A percentile compares a stretch with the other conserved stretches of the same genome.
Conservation (phyloP, 495 filamentous ascomycete genomes). For the Aspergillus indologenus region DNA sequence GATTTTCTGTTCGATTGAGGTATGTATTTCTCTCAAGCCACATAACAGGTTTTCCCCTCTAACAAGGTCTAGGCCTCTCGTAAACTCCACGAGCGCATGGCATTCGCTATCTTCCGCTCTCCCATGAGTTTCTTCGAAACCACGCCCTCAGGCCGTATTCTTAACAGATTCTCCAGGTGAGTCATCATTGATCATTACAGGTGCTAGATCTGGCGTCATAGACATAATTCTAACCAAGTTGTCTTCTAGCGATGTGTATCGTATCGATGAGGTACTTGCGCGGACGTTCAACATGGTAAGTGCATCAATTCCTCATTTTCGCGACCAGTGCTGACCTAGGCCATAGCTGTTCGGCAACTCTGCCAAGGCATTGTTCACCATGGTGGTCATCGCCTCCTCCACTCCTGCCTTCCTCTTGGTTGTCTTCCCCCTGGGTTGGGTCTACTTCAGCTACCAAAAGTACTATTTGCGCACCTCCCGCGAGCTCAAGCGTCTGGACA, state of each 20-base stretch:
- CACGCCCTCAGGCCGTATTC: constrained; percentile 92
- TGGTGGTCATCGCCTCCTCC: constrained; percentile 76
- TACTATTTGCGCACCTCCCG: constrained; percentile 96
- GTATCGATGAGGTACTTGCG: constrained; percentile 91
- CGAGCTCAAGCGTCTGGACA: constrained; percentile 94
- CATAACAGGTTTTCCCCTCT: constrained; percentile 5
- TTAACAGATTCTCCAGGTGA: constrained; percentile 93
- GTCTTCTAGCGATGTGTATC: constrained; percentile 77
- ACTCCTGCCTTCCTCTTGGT: constrained; percentile 79
- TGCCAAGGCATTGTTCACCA: constrained; percentile 79
- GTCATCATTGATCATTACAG: constrained; percentile 19
- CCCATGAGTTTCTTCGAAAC: constrained; percentile 99
- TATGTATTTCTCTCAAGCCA: constrained; percentile 35
- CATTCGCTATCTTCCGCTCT: constrained; percentile 93
- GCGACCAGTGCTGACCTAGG: constrained; percentile 23
- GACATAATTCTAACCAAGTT: background rate
- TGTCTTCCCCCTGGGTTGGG: constrained; percentile 72
- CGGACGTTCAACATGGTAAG: constrained; percentile 81
- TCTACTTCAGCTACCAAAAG: constrained; percentile 92
- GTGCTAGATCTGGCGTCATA: background rate
- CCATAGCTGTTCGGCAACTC: constrained; percentile 79
- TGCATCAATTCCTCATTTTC: constrained; percentile 1
- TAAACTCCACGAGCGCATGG: constrained; percentile 98
- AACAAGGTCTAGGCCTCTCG: constrained; percentile 63
- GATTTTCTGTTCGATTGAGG: constrained; percentile 99